These are phyloP conservation scores for Pyrrhoderma lamaoense DNA, from an alignment of 1,284 basidiomycete genomes.

Conservation along the genomic window DNA sequence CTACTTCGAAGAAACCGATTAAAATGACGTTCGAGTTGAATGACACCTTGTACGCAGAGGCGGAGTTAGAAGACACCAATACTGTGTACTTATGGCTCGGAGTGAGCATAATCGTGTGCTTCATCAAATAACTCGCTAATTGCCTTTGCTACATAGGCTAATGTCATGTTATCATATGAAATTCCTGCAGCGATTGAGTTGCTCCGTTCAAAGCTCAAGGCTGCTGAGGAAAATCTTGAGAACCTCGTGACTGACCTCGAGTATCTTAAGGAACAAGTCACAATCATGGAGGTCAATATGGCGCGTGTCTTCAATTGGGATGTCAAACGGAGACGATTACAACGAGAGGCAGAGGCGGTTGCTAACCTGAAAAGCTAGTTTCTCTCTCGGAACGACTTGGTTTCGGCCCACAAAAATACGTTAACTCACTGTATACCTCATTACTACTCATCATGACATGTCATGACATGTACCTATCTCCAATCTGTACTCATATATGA, in stretches of 20 bases:
- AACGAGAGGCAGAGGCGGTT: slow-evolving; percentile 36
- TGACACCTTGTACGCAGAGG: slow-evolving; percentile 92
- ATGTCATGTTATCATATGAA: slow-evolving; percentile 96
- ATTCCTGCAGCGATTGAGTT: slow-evolving; percentile 75
- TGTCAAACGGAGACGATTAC: slow-evolving; percentile 73
- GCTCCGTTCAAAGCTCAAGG: slow-evolving; percentile 69
- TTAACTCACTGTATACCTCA: too few relatives aligned
- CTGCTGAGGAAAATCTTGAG: slow-evolving; percentile 63
- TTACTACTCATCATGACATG: too few relatives aligned
- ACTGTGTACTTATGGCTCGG: slow-evolving; percentile 95
- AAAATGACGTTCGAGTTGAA: slow-evolving; percentile 92
- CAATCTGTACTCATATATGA: too few relatives aligned
- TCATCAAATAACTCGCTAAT: slow-evolving; percentile 1
- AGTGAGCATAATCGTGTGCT: slow-evolving; percentile 47
- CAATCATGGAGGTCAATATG: slow-evolving; percentile 97
- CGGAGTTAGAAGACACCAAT: slow-evolving; percentile 80
- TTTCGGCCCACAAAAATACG: too few relatives aligned
- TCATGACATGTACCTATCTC: too few relatives aligned
- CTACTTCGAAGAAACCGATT: slow-evolving; percentile 44
- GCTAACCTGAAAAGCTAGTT: slow-evolving; percentile 8
- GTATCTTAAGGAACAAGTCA: slow-evolving; percentile 92
- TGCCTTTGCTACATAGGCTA: slow-evolving; percentile 54
- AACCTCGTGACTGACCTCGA: slow-evolving; percentile 85
- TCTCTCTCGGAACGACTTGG: too few relatives aligned
- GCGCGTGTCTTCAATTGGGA: slow-evolving; percentile 97